Evolutionary conservation across 2,329 filamentous ascomycete species (phyloP), one percentile per base, ranked within the genome.

Genomic region (Nemania sp.): DNA sequence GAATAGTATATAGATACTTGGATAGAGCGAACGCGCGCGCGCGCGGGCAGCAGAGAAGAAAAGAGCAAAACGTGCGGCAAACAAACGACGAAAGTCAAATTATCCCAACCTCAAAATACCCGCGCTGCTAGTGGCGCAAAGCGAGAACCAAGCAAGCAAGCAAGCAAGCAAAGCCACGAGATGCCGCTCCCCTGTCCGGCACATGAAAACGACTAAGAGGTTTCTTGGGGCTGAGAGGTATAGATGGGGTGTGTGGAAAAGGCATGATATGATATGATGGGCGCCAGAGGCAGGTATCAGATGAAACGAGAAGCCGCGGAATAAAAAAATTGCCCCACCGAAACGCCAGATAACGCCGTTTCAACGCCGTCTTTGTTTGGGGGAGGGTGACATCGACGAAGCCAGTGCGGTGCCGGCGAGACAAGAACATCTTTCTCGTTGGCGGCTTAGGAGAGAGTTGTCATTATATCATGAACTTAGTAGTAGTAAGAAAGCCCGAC

Each of bases 281-380:
- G 35, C 43, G 62, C 50, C 39, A 60, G 43, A 62, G 62, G 64
- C 62, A 67, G 69, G 68, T 70, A 71, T 70, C 66, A 66, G 64
- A 59, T 43, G 57, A 49, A 54, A 49, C 20, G 53, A 62, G 47
- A 66, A 62, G 60, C 48, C 48, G 42, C 21, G 46, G n/a, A n/a
- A n/a, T n/a, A n/a, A n/a, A n/a, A 54, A 37, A 13, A 60, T 35
- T n/a, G n/a, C 46, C 56, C 25, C 57, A 64, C 58, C 59, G 47
- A 57, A 69, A 69, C 68, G 62, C 67, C 68, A 42, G 42, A 7
- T 29, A 29, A 29, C 25, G 25, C 25, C 25, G 25, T 29, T n/a
- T 40, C 29, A 67, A 71, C 68, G 65, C 68, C 68, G 47, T 60
- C 62, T 62, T 62, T n/a, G n/a, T n/a, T n/a, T n/a, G n/a, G 37